These are phyloP conservation scores for Jamesozyma jinghongensis DNA, from an alignment of 805 yeast genomes.

Conservation along the genomic window DNA sequence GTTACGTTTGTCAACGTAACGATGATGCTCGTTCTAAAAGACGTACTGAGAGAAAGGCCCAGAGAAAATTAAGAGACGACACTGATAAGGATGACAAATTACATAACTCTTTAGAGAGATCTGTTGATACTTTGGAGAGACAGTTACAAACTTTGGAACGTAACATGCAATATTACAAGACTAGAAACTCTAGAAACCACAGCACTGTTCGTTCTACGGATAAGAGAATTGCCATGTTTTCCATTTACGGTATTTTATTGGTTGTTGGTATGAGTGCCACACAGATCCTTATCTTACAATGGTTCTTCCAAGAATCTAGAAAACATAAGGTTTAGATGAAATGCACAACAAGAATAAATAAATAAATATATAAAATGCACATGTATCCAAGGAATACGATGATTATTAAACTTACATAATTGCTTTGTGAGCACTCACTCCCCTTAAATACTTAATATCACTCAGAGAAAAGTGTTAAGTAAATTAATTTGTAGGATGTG, in stretches of 20 bases:
- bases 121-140: constrained; percentile 49
- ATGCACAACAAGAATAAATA: neutral
- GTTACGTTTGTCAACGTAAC: constrained; percentile 18
- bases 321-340: constrained; percentile 46
- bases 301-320: constrained; percentile 63
- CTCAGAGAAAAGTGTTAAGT: too few species aligned
- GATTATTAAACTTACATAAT: too few species aligned
- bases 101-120: constrained; percentile 24
- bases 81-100: constrained; percentile 11
- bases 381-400: neutral
- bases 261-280: constrained; percentile 62
- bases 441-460: too few species aligned
- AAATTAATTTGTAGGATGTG: too few species aligned
- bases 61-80: constrained; percentile 11
- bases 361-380: neutral
- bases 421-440: too few species aligned
- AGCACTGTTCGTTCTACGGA: constrained; percentile 61
- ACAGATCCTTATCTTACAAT: constrained; percentile 60
- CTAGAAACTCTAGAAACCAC: constrained; percentile 88
- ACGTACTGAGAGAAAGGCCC: constrained; percentile 34
- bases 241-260: constrained; percentile 53
- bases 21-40: constrained; percentile 51
- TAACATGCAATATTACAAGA: constrained; percentile 71
- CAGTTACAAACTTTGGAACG: constrained; percentile 50
- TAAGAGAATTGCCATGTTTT: constrained; percentile 52